Evolutionary conservation across 164 flowering plant genomes (phyloP), one percentile per base, ranked within the genome.

Genomic region (Warburgia ugandensis): DNA sequence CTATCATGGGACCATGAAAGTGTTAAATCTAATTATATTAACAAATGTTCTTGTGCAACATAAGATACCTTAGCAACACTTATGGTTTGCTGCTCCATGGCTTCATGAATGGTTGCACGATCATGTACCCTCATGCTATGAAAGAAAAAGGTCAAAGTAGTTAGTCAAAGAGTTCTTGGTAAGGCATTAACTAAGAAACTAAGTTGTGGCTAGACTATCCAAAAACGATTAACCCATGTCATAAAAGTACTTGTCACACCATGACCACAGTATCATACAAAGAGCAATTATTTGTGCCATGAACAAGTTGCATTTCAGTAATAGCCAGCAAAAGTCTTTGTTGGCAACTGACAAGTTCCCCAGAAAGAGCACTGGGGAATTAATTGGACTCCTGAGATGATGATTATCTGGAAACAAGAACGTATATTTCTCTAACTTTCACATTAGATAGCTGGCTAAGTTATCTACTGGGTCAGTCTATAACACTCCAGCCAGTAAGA

Each of bases 81-180:
- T 53, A 87, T 85, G 8, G 94, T 84, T 59, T 86, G 97, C 66
- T 86, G 87, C 77, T 84, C 94, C 96, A 87, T 84, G 33, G 92
- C 97, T 64, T 84, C 94, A 68, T 84, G 94, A 70, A 86, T 91
- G 36, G 94, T 86, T 53, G 92, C 94, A 54, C 97, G 73, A 62
- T 86, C 97, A 74, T 90, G 97, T 60, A 80, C 97, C 55, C 97
- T 71, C 97, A 90, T 86, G 77, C 96, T 90, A 70, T 23, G 39
- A 64, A 63, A 56, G 19, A 50, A 42, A 21, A 58, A 41, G 23
- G 32, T n/a, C n/a, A 30, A 37, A 3, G 2, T 30, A 9, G 44
- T 26, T 9, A 21, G 22, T 4, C 23, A 19, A 7, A 31, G 39
- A 48, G 20, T 7, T 20, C 21, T 13, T 48, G 22, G 22, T 3